Evolutionary conservation across 345 rosid genomes (phyloP).

Genomic region (Arabidopsis suecica): DNA sequence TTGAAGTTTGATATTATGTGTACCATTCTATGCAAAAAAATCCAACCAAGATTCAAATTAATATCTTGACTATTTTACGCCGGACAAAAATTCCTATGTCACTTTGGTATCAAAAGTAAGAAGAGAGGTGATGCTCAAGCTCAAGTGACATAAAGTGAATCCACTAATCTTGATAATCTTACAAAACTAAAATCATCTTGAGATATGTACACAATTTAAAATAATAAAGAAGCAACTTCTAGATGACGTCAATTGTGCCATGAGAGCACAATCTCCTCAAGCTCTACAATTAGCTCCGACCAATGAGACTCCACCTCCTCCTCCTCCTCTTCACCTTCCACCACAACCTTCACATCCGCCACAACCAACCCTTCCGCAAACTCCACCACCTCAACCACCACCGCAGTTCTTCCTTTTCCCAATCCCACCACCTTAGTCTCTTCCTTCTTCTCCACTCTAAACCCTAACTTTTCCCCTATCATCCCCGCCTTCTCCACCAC

Average conservation of each 20-base stretch:
- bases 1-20: not conserved
- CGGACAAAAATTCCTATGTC: not conserved
- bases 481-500: constrained; percentile 62
- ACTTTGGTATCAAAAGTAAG: not conserved
- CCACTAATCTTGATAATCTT: not conserved
- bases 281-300: constrained; percentile 64
- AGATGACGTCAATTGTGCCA: constrained; percentile 56
- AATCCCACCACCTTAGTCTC: constrained; percentile 53
- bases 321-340: constrained; percentile 58
- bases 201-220: not conserved
- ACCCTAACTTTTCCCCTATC: constrained; percentile 74
- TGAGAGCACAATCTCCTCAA: constrained; percentile 64
- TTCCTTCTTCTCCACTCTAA: constrained; percentile 62
- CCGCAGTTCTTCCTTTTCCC: constrained; percentile 59
- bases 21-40: not conserved
- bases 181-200: constrained; percentile 10
- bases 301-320: constrained; percentile 47
- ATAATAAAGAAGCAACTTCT: not conserved
- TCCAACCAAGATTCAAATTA: not conserved
- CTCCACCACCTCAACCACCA: constrained; percentile 61
- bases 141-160: constrained; percentile 19
- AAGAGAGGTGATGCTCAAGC: not conserved
- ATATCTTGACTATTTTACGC: not conserved
- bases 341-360: constrained; percentile 60
- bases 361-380: constrained; percentile 56